Evolutionary conservation across 768 basidiomycete species (phyloP).

Genomic region (Mycena venus): DNA sequence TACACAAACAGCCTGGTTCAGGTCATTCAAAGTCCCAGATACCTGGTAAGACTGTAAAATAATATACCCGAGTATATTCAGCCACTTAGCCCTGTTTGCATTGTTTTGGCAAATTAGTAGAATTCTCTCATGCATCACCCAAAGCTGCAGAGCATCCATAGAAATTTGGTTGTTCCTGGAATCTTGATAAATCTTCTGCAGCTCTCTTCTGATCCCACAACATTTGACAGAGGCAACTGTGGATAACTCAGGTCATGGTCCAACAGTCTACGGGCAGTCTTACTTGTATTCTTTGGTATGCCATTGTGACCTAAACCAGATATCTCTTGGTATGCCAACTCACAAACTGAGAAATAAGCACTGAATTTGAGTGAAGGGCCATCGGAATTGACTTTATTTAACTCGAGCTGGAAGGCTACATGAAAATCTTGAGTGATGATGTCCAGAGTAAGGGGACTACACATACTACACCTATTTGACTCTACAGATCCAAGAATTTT

Average conservation of each 20-base stretch:
- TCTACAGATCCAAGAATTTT: background rate
- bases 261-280: too few species aligned
- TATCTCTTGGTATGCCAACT: background rate
- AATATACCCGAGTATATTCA: background rate
- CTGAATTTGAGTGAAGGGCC: background rate
- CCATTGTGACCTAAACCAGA: background rate
- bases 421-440: background rate
- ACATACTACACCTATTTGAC: background rate
- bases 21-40: too few species aligned
- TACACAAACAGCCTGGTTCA: too few species aligned
- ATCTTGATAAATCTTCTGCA: background rate
- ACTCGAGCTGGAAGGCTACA: background rate
- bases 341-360: background rate
- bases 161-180: background rate
- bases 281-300: background rate
- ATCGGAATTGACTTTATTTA: background rate
- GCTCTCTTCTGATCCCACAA: background rate
- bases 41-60: too few species aligned
- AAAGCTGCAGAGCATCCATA: too few species aligned
- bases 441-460: background rate
- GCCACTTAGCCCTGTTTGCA: background rate
- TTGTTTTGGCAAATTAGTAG: too few species aligned
- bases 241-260: background rate
- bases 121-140: too few species aligned
- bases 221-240: background rate